These are phyloP conservation scores for Talaromyces verruculosus DNA, from an alignment of 2,329 filamentous ascomycete species.

Conservation along the genomic window DNA sequence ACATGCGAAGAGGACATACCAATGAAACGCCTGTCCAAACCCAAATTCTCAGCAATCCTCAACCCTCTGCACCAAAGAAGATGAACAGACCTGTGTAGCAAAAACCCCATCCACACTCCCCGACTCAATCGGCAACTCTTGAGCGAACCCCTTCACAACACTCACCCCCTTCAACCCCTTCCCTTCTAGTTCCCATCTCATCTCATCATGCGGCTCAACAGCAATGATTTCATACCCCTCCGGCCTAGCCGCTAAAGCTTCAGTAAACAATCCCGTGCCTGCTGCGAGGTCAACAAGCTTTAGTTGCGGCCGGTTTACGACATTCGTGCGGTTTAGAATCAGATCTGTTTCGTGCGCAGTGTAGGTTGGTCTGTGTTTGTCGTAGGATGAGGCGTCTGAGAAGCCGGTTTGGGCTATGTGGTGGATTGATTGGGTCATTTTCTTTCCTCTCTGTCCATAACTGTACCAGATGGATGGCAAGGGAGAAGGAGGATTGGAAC, in stretches of 20 bases:
- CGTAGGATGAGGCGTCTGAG: slow-evolving; percentile 63
- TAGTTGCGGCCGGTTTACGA: slow-evolving; percentile 50
- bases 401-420: slow-evolving; percentile 52
- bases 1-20: slow-evolving; percentile 45
- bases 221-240: slow-evolving; percentile 63
- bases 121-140: slow-evolving; percentile 55
- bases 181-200: slow-evolving; percentile 60
- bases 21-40: slow-evolving; percentile 47
- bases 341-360: slow-evolving; percentile 57
- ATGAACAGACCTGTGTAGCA: slow-evolving; percentile 60
- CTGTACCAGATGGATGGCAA: neutral
- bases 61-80: neutral
- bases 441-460: neutral
- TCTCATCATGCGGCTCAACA: slow-evolving; percentile 65
- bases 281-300: slow-evolving; percentile 65
- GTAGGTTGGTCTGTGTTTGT: slow-evolving; percentile 68
- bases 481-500: neutral
- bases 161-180: slow-evolving; percentile 60
- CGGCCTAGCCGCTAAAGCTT: slow-evolving; percentile 57
- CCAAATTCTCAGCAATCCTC: neutral
- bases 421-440: slow-evolving; percentile 14
- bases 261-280: slow-evolving; percentile 70
- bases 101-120: slow-evolving; percentile 65
- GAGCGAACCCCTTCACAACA: slow-evolving; percentile 60
- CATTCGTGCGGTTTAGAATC: slow-evolving; percentile 57